Conservation (phyloP, 2,329 filamentous ascomycete genomes). For the Dactylellina drechsleri region DNA sequence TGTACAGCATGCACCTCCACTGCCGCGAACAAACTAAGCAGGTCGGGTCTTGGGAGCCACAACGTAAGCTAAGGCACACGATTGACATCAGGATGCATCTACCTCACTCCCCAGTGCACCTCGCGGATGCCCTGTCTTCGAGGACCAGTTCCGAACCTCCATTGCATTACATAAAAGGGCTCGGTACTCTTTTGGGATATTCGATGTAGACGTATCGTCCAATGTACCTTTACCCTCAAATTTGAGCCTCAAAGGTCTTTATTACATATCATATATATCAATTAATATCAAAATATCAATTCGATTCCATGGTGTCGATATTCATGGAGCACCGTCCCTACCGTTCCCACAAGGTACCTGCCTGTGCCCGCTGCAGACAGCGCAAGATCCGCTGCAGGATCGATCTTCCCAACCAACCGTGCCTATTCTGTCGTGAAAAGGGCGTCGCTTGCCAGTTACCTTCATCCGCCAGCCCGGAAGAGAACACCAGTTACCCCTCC, state of each 20-base stretch:
- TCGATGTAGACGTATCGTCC: background rate
- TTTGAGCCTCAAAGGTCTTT: constrained; percentile 4
- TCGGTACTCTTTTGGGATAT: background rate
- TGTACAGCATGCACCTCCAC: no score
- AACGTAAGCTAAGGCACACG: constrained; percentile 1
- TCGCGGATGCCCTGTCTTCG: background rate
- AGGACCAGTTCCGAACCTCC: no score
- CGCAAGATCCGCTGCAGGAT: constrained; percentile 72
- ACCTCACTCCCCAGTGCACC: background rate
- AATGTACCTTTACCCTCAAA: background rate
- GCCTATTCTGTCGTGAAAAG: constrained; percentile 70
- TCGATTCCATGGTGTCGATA: constrained; percentile 28
- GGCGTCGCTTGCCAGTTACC: constrained; percentile 66
- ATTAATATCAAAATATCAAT: background rate
- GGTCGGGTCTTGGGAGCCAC: background rate
- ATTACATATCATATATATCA: background rate
- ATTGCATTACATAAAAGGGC: constrained; percentile 14
- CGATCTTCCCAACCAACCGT: constrained; percentile 67
- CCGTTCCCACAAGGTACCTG: constrained; percentile 71
- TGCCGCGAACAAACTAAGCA: no score
- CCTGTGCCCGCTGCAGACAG: constrained; percentile 70
- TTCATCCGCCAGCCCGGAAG: constrained; percentile 4
- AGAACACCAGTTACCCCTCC: constrained; percentile 9
- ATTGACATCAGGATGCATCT: constrained; percentile 39
- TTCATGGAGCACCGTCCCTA: constrained; percentile 65